phyloP scores from a whole-genome alignment of 2,329 filamentous ascomycete genomes.

The Penicillium olsonii region DNA sequence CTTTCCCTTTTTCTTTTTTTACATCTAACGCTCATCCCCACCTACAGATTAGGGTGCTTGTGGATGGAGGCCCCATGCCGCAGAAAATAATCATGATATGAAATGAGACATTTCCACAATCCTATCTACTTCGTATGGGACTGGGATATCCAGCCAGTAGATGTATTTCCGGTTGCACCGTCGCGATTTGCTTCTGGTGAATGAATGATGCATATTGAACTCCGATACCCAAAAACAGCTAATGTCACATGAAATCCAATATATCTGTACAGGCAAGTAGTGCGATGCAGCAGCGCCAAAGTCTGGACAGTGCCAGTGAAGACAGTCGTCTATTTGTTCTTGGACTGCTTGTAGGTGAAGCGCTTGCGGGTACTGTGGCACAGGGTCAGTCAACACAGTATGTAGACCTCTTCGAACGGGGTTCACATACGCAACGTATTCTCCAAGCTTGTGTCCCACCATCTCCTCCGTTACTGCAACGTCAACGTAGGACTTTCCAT shows the following conservation, averaged over 20 bases:
- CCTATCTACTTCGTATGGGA: not conserved
- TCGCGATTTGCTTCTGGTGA: not conserved
- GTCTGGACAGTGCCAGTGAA: not conserved
- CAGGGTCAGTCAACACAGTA: not conserved
- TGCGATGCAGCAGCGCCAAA: constrained; percentile 7
- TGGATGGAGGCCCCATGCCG: not conserved
- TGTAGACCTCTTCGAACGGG: not conserved
- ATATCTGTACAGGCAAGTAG: constrained; percentile 26
- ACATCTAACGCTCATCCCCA: not conserved
- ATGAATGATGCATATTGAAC: constrained; percentile 18
- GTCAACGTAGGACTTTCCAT: constrained; percentile 83
- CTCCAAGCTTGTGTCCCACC: constrained; percentile 92
- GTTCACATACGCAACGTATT: constrained; percentile 77
- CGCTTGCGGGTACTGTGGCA: constrained; percentile 63
- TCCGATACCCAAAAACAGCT: constrained; percentile 27
- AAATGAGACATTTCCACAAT: not conserved
- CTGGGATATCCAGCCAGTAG: not conserved
- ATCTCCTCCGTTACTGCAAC: constrained; percentile 89
- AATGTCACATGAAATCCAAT: constrained; percentile 22
- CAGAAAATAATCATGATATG: not conserved
- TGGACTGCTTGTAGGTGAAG: constrained; percentile 69
- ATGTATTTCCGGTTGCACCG: not conserved
- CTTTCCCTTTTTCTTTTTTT: not conserved
- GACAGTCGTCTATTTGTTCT: constrained; percentile 60
- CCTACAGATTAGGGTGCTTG: not conserved